Evolutionary conservation across 202 grass and related monocot genomes (phyloP).

Genomic region (Bolboschoenoplectus hybrid): DNA sequence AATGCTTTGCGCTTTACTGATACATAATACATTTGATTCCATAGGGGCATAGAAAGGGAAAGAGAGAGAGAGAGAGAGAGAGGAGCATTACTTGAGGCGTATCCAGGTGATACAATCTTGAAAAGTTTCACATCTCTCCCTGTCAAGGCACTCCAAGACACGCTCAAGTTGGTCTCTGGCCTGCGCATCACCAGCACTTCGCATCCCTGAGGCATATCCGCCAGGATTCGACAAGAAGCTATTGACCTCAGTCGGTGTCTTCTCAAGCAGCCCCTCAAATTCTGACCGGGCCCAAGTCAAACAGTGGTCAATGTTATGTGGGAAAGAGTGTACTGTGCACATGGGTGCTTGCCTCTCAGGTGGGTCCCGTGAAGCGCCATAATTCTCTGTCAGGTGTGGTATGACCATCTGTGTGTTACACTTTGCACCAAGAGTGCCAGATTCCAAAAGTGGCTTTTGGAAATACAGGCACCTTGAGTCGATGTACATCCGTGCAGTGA

Average conservation of each 20-base stretch:
- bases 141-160: slow-evolving; percentile 64
- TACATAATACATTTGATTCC: not conserved
- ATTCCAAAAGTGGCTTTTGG: slow-evolving; percentile 86
- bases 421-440: slow-evolving; percentile 73
- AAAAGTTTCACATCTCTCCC: slow-evolving; percentile 66
- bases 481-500: slow-evolving; percentile 76
- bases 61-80: slow-evolving; percentile 19
- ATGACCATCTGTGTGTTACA: slow-evolving; percentile 90
- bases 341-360: slow-evolving; percentile 83
- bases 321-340: slow-evolving; percentile 81
- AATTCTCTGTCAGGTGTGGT: slow-evolving; percentile 85
- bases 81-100: slow-evolving; percentile 69
- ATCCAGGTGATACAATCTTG: slow-evolving; percentile 77
- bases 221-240: slow-evolving; percentile 62
- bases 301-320: slow-evolving; percentile 86
- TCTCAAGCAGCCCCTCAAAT: slow-evolving; percentile 77
- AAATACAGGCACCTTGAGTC: slow-evolving; percentile 84
- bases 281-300: slow-evolving; percentile 74
- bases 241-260: slow-evolving; percentile 80
- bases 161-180: slow-evolving; percentile 63
- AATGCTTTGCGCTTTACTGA: not conserved
- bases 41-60: not conserved
- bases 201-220: slow-evolving; percentile 64
- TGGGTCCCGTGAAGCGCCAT: slow-evolving; percentile 76
- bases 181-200: slow-evolving; percentile 77